phyloP scores from a whole-genome alignment of 2,329 filamentous ascomycete genomes.

The Macroventuria anomochaeta region DNA sequence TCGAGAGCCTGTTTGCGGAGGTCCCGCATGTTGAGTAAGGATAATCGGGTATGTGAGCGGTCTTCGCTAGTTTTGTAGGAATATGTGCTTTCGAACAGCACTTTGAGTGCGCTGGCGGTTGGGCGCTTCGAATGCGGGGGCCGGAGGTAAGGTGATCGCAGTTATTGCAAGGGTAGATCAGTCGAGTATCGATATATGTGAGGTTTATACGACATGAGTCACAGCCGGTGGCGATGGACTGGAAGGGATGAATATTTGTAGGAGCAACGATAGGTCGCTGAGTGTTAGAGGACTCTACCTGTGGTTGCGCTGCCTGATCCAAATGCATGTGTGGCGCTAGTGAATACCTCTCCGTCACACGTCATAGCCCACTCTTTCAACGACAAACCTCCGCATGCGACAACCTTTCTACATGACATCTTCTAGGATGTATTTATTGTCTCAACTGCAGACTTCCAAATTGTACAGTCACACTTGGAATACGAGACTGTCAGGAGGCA shows the following conservation, averaged over 20 bases:
- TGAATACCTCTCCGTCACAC: constrained; percentile 9
- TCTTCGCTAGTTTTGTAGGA: neutral
- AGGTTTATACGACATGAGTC: constrained; percentile 47
- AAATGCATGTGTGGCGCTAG: constrained; percentile 12
- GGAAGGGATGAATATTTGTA: constrained; percentile 11
- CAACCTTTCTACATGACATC: neutral
- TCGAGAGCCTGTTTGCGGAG: constrained; percentile 72
- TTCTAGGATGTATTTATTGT: neutral
- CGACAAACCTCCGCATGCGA: neutral
- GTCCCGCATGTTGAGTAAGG: constrained; percentile 61
- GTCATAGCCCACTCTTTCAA: constrained; percentile 1
- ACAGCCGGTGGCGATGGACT: constrained; percentile 27
- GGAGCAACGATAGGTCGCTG: constrained; percentile 13
- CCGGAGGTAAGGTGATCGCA: constrained; percentile 20
- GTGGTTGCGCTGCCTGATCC: constrained; percentile 12
- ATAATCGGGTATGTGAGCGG: neutral
- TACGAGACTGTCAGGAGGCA: too few relatives aligned
- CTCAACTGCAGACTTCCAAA: neutral
- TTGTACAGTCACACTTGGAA: too few relatives aligned
- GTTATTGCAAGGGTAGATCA: constrained; percentile 46
- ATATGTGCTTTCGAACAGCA: constrained; percentile 2
- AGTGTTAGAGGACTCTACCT: constrained; percentile 10
- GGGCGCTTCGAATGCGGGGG: constrained; percentile 36
- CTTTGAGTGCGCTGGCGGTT: constrained; percentile 6
- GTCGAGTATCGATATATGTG: constrained; percentile 32